Evolutionary conservation across 495 filamentous ascomycete genomes (phyloP).

Genomic region (Annulohypoxylon nitens): DNA sequence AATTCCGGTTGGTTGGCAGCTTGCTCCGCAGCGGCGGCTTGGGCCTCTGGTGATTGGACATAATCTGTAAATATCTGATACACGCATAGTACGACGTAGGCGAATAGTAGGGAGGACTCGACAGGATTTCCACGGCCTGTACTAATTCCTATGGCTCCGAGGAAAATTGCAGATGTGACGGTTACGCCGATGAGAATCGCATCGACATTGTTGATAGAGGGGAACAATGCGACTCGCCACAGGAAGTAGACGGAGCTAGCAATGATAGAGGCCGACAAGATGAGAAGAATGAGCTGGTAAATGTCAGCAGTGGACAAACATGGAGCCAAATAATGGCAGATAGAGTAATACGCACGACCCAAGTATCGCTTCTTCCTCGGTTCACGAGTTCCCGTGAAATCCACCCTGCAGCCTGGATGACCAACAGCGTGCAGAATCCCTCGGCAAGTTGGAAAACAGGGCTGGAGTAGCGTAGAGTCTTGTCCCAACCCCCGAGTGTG

Average conservation of each 20-base stretch:
- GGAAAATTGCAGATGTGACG: conserved; percentile 89
- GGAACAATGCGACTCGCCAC: conserved; percentile 93
- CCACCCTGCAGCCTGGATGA: conserved; percentile 94
- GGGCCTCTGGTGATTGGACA: conserved; percentile 75
- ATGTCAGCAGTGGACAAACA: conserved; percentile 47
- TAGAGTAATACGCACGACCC: conserved; percentile 82
- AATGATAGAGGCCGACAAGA: conserved; percentile 89
- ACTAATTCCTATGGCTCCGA: conserved; percentile 94
- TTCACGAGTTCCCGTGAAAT: conserved; percentile 98
- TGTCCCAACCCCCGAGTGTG: conserved; percentile 90
- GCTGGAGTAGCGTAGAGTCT: conserved; percentile 89
- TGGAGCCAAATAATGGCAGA: not conserved
- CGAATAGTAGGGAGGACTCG: conserved; percentile 94
- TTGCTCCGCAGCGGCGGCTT: conserved; percentile 64
- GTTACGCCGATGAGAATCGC: conserved; percentile 92
- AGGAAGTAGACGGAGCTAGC: conserved; percentile 96
- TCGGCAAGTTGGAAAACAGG: conserved; percentile 94
- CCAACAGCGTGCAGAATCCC: conserved; percentile 94
- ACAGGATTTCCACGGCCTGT: conserved; percentile 95
- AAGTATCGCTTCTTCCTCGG: conserved; percentile 88
- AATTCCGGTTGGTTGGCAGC: conserved; percentile 77
- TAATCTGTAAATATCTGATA: conserved; percentile 99
- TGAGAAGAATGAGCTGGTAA: conserved; percentile 83
- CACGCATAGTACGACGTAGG: conserved; percentile 95
- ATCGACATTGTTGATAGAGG: conserved; percentile 92